These are phyloP conservation scores for Rhododendron henanense DNA, from an alignment of 148 eudicot species.

Conservation along the genomic window DNA sequence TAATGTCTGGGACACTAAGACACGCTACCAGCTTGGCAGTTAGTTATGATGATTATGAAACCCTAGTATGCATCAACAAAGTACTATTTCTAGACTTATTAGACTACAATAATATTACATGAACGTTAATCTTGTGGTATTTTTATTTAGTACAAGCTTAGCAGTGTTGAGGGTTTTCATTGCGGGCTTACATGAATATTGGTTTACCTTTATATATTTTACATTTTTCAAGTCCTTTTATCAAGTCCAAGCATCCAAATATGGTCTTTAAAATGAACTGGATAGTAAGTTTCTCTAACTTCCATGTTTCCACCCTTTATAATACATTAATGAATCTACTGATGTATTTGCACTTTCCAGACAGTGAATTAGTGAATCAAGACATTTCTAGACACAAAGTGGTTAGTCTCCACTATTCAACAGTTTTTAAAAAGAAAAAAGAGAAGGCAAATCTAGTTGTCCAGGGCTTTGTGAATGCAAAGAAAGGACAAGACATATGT, in stretches of 20 bases:
- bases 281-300: not conserved
- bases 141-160: not conserved
- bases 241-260: not conserved
- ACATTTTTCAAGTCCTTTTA: not conserved
- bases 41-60: not conserved
- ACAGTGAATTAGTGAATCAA: not conserved
- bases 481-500: not conserved
- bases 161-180: not conserved
- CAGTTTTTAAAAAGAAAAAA: not conserved
- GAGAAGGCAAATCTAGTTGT: not conserved
- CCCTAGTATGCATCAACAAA: not conserved
- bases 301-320: not conserved
- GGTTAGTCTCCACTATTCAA: not conserved
- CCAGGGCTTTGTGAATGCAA: not conserved
- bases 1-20: not conserved
- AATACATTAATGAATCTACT: not conserved
- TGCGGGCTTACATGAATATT: not conserved
- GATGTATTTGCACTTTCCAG: not conserved
- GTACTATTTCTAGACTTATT: not conserved
- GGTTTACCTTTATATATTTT: not conserved
- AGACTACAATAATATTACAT: not conserved
- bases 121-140: not conserved
- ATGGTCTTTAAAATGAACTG: not conserved
- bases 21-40: not conserved
- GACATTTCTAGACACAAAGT: not conserved